phyloP scores from a whole-genome alignment of 176 grass and related monocot species.

The Oryza officinalis region DNA sequence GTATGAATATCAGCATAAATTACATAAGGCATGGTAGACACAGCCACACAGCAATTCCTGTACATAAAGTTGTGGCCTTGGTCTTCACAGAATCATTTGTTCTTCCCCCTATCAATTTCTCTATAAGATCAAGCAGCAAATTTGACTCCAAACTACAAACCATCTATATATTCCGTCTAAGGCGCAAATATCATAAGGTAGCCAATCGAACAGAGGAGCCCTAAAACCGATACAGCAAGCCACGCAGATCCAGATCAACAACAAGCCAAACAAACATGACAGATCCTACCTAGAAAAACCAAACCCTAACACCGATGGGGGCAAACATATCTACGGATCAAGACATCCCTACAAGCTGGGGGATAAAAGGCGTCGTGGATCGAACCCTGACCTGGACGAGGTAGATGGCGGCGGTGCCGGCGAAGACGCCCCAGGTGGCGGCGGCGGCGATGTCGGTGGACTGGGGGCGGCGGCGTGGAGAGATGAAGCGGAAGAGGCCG shows the following conservation, averaged over 20 bases:
- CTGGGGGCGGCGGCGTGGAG: constrained; percentile 55
- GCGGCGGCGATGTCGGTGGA: constrained; percentile 55
- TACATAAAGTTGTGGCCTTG: not conserved
- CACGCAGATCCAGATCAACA: constrained; percentile 17
- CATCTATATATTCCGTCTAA: not conserved
- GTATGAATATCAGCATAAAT: not conserved
- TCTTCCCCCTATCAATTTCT: not conserved
- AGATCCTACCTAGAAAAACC: constrained; percentile 27
- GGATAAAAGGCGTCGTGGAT: not conserved
- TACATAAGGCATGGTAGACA: not conserved
- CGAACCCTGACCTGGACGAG: constrained; percentile 68
- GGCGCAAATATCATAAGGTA: not conserved
- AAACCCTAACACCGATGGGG: constrained; percentile 20
- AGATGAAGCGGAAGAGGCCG: constrained; percentile 67
- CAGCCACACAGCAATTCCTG: not conserved
- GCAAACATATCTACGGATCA: not conserved
- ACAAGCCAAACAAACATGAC: not conserved
- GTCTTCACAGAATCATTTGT: not conserved
- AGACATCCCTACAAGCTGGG: too few species aligned
- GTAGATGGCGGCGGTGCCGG: constrained; percentile 64
- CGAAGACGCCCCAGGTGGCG: constrained; percentile 74
- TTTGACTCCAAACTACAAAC: not conserved
- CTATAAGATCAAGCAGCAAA: not conserved
- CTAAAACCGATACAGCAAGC: not conserved
- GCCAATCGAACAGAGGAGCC: not conserved